These are phyloP conservation scores for Neurospora crassa DNA, from an alignment of 2,329 filamentous ascomycete species.

Conservation along the genomic window DNA sequence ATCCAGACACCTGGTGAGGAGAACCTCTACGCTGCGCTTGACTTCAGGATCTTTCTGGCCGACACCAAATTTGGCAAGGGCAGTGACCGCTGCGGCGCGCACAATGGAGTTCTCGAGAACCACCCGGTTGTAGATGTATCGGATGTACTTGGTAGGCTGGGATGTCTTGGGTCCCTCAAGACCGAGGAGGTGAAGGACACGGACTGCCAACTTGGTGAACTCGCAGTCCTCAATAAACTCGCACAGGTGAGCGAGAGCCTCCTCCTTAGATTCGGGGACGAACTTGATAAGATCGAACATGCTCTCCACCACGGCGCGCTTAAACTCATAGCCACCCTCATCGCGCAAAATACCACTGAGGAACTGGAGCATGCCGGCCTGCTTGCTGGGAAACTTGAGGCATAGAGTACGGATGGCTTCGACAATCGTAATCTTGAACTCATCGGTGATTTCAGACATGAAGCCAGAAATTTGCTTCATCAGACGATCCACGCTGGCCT, in stretches of 20 bases:
- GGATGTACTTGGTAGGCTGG: conserved; percentile 96
- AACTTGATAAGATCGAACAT: conserved; percentile 99
- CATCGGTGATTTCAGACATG: conserved; percentile 98
- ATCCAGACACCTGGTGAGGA: conserved; percentile 87
- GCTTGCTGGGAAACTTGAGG: conserved; percentile 95
- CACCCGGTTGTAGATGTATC: conserved; percentile 98
- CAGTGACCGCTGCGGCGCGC: conserved; percentile 87
- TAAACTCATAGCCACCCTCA: conserved; percentile 97
- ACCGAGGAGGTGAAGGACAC: conserved; percentile 88
- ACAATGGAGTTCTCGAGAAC: conserved; percentile 96
- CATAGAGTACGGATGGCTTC: conserved; percentile 95
- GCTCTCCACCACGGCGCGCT: conserved; percentile 93
- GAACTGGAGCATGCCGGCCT: conserved; percentile 95
- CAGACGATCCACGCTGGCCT: conserved; percentile 88
- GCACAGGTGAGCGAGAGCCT: conserved; percentile 86
- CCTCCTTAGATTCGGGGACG: conserved; percentile 75
- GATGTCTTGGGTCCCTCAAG: conserved; percentile 91
- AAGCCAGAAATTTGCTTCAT: conserved; percentile 99
- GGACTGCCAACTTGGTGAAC: conserved; percentile 94
- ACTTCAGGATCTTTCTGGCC: conserved; percentile 94
- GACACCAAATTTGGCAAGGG: conserved; percentile 92
- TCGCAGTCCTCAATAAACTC: conserved; percentile 99
- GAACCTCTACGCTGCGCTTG: conserved; percentile 87
- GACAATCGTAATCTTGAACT: conserved; percentile 99
- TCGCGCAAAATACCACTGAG: conserved; percentile 93